Percentiles rank a stretch among this genome's conserved stretches.
Evolutionary conservation across 768 basidiomycete species (phyloP).

Genomic region (Amanita polypyramis): DNA sequence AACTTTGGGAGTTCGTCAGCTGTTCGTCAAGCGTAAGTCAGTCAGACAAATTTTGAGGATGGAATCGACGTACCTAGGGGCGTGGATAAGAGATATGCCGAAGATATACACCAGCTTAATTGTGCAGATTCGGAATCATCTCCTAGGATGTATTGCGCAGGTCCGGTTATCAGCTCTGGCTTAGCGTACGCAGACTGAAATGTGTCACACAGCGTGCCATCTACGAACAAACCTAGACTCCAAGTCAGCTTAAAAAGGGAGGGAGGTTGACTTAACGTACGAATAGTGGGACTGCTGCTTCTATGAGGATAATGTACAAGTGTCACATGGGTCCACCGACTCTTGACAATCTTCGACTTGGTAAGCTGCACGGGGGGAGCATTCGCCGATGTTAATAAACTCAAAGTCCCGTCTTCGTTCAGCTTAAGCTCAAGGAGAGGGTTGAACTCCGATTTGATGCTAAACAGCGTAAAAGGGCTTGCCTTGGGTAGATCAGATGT

Average conservation of each 20-base stretch:
- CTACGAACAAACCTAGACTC: conserved; percentile 58
- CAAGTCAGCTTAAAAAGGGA: not conserved
- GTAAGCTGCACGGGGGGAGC: conserved; percentile 32
- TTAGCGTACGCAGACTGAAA: conserved; percentile 58
- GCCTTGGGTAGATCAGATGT: conserved; percentile 28
- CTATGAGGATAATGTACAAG: conserved; percentile 57
- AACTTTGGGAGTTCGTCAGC: conserved; percentile 66
- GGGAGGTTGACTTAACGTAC: conserved; percentile 27
- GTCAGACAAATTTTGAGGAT: not conserved
- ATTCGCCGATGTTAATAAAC: conserved; percentile 30
- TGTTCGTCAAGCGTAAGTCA: conserved; percentile 16
- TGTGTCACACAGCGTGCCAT: conserved; percentile 57
- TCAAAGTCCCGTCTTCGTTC: conserved; percentile 46
- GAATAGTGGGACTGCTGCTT: conserved; percentile 44
- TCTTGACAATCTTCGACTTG: conserved; percentile 35
- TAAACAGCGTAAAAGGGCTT: conserved; percentile 27
- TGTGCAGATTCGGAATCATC: conserved; percentile 30
- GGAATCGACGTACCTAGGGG: conserved; percentile 37
- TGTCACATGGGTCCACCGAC: conserved; percentile 64
- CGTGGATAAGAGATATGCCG: conserved; percentile 47
- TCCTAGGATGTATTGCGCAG: conserved; percentile 44
- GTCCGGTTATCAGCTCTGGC: conserved; percentile 24
- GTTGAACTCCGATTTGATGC: conserved; percentile 18
- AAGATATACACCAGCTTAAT: conserved; percentile 62
- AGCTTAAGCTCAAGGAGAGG: conserved; percentile 35